Percentiles rank a stretch among this genome's conserved stretches.
Conservation (phyloP, 257 asterid genomes). For the Leonotis leonurus region DNA sequence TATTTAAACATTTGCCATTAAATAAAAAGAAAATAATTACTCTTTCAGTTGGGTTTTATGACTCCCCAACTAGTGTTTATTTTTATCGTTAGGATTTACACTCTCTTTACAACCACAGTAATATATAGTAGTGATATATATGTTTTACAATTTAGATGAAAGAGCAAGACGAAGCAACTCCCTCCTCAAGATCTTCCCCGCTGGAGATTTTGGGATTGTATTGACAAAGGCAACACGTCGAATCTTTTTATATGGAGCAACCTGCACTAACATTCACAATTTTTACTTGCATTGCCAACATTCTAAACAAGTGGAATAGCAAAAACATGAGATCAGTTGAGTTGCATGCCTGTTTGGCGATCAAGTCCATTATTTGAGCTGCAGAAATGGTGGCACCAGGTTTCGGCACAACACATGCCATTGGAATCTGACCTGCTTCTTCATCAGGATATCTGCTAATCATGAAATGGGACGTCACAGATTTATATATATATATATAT, state of each 20-base stretch:
- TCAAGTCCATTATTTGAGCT: conserved; percentile 54
- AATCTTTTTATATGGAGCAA: conserved; percentile 59
- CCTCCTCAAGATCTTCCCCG: conserved; percentile 62
- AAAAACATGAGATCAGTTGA: background rate
- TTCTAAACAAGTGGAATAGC: background rate
- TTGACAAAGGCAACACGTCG: conserved; percentile 50
- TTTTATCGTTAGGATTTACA: too few species aligned
- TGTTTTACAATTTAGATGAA: conserved; percentile 39
- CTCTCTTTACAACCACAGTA: too few species aligned
- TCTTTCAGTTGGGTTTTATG: too few species aligned
- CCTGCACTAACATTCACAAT: conserved; percentile 32
- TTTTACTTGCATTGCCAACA: background rate
- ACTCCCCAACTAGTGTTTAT: too few species aligned
- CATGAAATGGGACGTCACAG: too few species aligned
- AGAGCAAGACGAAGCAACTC: conserved; percentile 40
- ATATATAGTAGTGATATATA: too few species aligned
- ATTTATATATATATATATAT: too few species aligned
- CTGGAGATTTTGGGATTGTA: conserved; percentile 60
- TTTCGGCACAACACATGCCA: conserved; percentile 83
- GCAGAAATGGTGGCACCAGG: conserved; percentile 61
- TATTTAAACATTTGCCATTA: too few species aligned
- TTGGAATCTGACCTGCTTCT: conserved; percentile 91
- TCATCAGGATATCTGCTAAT: conserved; percentile 92
- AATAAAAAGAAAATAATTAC: too few species aligned
- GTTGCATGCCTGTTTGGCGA: conserved; percentile 78